Percentiles rank a stretch among this genome's conserved stretches.
These are phyloP conservation scores for Boletus hoseneyae DNA, from an alignment of 1,284 basidiomycete species.

Conservation along the genomic window DNA sequence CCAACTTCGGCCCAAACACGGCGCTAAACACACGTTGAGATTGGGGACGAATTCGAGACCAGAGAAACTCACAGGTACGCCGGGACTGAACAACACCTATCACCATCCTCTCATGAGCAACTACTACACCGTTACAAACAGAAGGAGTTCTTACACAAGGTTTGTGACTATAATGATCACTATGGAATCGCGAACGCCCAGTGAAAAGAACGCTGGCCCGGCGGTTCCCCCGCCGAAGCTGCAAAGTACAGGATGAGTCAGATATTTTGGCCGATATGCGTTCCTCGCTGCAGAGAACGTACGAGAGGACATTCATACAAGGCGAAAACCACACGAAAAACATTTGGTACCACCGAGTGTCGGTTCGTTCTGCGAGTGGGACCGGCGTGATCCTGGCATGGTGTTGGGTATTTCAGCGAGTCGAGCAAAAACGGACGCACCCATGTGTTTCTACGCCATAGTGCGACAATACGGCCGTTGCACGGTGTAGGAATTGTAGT, in stretches of 20 bases:
- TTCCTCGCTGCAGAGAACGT: slow-evolving; percentile 17
- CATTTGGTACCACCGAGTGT: slow-evolving; percentile 56
- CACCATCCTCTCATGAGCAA: not conserved
- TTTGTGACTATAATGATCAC: slow-evolving; percentile 53
- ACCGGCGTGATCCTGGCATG: slow-evolving; percentile 49
- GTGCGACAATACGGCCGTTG: slow-evolving; percentile 19
- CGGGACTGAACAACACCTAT: slow-evolving; percentile 36
- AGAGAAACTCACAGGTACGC: slow-evolving; percentile 51
- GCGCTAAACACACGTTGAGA: slow-evolving; percentile 35
- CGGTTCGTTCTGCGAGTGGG: slow-evolving; percentile 42
- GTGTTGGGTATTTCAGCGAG: not conserved
- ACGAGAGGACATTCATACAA: slow-evolving; percentile 59
- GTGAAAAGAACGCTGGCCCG: slow-evolving; percentile 56
- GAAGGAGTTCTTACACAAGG: slow-evolving; percentile 41
- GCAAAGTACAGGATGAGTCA: not conserved
- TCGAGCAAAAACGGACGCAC: slow-evolving; percentile 21
- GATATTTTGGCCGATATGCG: not conserved
- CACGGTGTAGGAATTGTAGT: slow-evolving; percentile 18
- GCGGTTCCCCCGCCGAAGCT: slow-evolving; percentile 55
- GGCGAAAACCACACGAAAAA: slow-evolving; percentile 67
- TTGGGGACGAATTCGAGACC: not conserved
- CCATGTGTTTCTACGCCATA: slow-evolving; percentile 39
- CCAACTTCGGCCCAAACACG: slow-evolving; percentile 59
- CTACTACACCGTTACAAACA: not conserved
- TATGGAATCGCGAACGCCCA: slow-evolving; percentile 51